Evolutionary conservation across 345 rosid genomes (phyloP).

Genomic region (Camelina sativa): DNA sequence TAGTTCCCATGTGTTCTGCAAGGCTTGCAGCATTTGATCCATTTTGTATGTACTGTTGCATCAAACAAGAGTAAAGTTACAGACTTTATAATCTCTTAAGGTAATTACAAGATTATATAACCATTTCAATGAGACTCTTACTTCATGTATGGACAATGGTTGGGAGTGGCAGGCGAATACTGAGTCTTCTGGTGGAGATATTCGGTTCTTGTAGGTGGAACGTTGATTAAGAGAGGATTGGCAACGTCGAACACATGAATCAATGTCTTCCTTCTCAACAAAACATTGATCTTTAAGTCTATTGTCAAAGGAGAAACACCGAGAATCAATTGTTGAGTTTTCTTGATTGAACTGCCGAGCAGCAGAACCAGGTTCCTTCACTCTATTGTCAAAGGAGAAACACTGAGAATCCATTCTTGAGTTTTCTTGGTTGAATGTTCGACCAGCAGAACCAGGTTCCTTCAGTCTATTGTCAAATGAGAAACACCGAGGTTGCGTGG

Average conservation of each 20-base stretch:
- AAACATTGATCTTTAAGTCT: conserved; percentile 49
- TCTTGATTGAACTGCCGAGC: conserved; percentile 46
- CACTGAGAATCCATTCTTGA: conserved; percentile 48
- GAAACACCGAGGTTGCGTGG: conserved; percentile 30
- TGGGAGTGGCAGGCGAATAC: conserved; percentile 77
- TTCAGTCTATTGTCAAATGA: conserved; percentile 34
- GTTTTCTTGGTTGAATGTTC: conserved; percentile 46
- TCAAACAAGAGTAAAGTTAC: conserved; percentile 11
- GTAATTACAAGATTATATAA: neutral
- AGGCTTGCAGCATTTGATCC: conserved; percentile 71
- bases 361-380: conserved; percentile 26
- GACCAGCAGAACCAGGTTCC: conserved; percentile 22
- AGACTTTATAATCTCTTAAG: conserved; percentile 10
- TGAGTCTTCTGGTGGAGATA: conserved; percentile 59
- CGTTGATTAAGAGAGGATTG: conserved; percentile 81
- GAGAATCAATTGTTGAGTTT: conserved; percentile 50
- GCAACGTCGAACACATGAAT: conserved; percentile 76
- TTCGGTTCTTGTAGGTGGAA: conserved; percentile 55
- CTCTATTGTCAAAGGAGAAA: conserved; percentile 47
- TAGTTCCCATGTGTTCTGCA: conserved; percentile 93
- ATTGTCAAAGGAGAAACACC: conserved; percentile 49
- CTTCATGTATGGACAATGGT: conserved; percentile 76
- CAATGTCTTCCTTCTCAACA: conserved; percentile 51
- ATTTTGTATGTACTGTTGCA: conserved; percentile 71
- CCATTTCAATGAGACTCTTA: conserved; percentile 37